Evolutionary conservation across 768 basidiomycete genomes (phyloP).

Genomic region (Termitomyces sp.): DNA sequence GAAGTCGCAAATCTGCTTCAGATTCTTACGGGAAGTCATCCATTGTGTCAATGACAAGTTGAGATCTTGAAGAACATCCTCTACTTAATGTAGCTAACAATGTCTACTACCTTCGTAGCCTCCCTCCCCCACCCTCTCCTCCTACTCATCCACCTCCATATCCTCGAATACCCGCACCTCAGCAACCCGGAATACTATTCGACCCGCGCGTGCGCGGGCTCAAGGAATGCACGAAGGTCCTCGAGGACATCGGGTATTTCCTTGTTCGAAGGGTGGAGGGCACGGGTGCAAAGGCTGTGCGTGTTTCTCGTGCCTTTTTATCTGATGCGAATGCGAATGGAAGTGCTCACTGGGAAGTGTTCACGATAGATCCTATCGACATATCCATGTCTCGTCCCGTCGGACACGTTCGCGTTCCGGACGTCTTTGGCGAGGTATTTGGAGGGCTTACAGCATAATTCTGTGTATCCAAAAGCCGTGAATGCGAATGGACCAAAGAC

Average conservation of each 20-base stretch:
- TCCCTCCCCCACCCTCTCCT: constrained; percentile 28
- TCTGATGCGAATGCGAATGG: background rate
- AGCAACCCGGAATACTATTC: constrained; percentile 50
- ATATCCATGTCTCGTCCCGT: constrained; percentile 52
- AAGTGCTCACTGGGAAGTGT: background rate
- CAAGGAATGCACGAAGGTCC: constrained; percentile 45
- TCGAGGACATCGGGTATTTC: constrained; percentile 53
- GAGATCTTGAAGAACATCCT: no score
- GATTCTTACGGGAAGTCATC: no score
- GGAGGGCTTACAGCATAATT: constrained; percentile 39
- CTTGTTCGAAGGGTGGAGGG: constrained; percentile 41
- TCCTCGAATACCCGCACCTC: constrained; percentile 45
- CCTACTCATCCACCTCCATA: constrained; percentile 50
- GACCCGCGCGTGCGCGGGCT: constrained; percentile 40
- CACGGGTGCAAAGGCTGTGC: constrained; percentile 19
- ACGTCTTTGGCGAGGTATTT: constrained; percentile 49
- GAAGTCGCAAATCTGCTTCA: no score
- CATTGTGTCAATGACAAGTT: no score
- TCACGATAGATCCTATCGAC: constrained; percentile 48
- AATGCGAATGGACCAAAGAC: constrained; percentile 18
- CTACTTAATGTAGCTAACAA: no score
- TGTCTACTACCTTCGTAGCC: background rate
- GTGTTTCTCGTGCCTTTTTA: no score
- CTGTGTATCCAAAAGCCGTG: constrained; percentile 33
- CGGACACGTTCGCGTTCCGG: constrained; percentile 48